phyloP scores from a whole-genome alignment of 2,329 filamentous ascomycete species.

The Scopulariopsis brevicaulis region DNA sequence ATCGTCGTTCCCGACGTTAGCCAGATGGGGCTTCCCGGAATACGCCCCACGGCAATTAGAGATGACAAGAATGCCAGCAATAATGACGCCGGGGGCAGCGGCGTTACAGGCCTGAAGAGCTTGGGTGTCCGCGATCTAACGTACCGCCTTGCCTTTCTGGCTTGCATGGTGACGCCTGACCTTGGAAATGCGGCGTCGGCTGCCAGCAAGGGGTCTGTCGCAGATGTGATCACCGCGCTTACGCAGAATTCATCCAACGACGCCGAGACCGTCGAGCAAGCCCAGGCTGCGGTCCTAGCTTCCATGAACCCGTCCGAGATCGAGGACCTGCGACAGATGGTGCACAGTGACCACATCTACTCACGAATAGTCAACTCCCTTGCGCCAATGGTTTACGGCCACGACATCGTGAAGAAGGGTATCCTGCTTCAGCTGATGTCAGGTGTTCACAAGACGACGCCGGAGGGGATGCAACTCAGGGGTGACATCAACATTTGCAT shows the following conservation, averaged over 20 bases:
- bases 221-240: slow-evolving; percentile 75
- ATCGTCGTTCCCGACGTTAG: slow-evolving; percentile 97
- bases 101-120: slow-evolving; percentile 79
- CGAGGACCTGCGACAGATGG: slow-evolving; percentile 82
- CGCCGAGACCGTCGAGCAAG: slow-evolving; percentile 64
- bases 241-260: slow-evolving; percentile 40
- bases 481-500: slow-evolving; percentile 99
- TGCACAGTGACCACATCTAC: slow-evolving; percentile 93
- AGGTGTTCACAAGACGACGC: slow-evolving; percentile 84
- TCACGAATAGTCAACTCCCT: slow-evolving; percentile 84
- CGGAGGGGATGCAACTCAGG: slow-evolving; percentile 89
- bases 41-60: slow-evolving; percentile 70
- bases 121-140: slow-evolving; percentile 92
- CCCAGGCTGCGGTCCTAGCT: slow-evolving; percentile 76
- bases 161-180: slow-evolving; percentile 92
- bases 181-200: slow-evolving; percentile 62
- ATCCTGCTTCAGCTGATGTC: slow-evolving; percentile 88
- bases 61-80: slow-evolving; percentile 69
- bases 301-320: slow-evolving; percentile 83
- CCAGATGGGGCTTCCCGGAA: slow-evolving; percentile 81
- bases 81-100: slow-evolving; percentile 71
- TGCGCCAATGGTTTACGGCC: slow-evolving; percentile 93
- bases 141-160: slow-evolving; percentile 90
- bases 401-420: slow-evolving; percentile 96
- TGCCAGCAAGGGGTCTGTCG: slow-evolving; percentile 38